Conservation (phyloP, 495 filamentous ascomycete genomes). For the Cairneyella variabilis region DNA sequence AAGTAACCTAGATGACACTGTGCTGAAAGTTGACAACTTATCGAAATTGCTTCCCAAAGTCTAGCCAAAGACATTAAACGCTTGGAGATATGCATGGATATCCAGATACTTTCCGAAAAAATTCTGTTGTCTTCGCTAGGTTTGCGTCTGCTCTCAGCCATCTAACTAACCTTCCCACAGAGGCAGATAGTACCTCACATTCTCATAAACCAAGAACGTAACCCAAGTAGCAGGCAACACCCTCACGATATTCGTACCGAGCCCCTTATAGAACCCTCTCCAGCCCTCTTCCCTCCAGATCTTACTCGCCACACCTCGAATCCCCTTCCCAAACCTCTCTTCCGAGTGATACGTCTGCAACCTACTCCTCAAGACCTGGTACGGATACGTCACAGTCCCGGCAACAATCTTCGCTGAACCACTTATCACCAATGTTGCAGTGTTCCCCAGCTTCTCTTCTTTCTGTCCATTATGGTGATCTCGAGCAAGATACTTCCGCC, state of each 20-base stretch:
- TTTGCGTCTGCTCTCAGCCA: no score
- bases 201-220: slow-evolving; percentile 98
- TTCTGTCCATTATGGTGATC: slow-evolving; percentile 10
- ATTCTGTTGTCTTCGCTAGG: no score
- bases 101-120: no score
- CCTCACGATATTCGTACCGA: slow-evolving; percentile 81
- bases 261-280: slow-evolving; percentile 86
- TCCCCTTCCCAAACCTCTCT: slow-evolving; percentile 60
- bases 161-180: slow-evolving; percentile 6
- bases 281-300: slow-evolving; percentile 77
- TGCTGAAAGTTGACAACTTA: no score
- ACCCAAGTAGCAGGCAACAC: slow-evolving; percentile 95
- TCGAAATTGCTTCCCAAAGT: no score
- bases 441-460: slow-evolving; percentile 54
- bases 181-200: slow-evolving; percentile 68
- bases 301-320: slow-evolving; percentile 64
- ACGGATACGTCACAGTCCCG: slow-evolving; percentile 83
- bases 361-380: slow-evolving; percentile 83
- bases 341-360: slow-evolving; percentile 85
- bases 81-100: no score
- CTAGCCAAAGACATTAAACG: no score
- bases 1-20: no score
- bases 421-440: slow-evolving; percentile 73
- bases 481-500: slow-evolving; percentile 30
- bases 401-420: slow-evolving; percentile 84